Evolutionary conservation across 139 green algal species (phyloP).

Genomic region (Medakamo hakoo): DNA sequence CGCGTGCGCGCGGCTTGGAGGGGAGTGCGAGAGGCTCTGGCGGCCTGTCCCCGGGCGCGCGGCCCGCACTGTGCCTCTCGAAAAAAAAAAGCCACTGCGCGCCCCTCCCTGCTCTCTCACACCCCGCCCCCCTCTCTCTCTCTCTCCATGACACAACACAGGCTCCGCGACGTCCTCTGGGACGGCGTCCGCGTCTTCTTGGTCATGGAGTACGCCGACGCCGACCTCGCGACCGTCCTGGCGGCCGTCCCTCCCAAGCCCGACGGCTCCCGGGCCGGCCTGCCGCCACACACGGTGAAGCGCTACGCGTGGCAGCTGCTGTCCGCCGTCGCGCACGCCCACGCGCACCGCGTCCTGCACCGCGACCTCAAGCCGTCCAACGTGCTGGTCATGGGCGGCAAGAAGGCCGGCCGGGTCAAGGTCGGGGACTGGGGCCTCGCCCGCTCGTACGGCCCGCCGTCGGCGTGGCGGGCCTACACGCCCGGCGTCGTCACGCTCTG

Average conservation of each 20-base stretch:
- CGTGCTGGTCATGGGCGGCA: constrained; percentile 69
- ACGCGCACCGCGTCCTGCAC: constrained; percentile 79
- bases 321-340: constrained; percentile 67
- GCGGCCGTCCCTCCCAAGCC: not conserved
- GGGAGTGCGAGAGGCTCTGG: too few species aligned
- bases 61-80: too few species aligned
- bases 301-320: constrained; percentile 77
- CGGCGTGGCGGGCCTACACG: constrained; percentile 49
- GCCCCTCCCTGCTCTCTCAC: not conserved
- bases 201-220: constrained; percentile 97
- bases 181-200: constrained; percentile 61
- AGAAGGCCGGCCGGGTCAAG: constrained; percentile 82
- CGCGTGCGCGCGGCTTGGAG: too few species aligned
- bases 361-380: constrained; percentile 94
- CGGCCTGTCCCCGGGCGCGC: too few species aligned
- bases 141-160: not conserved
- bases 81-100: too few species aligned
- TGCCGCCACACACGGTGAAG: constrained; percentile 34
- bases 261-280: too few species aligned
- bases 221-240: constrained; percentile 65
- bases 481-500: constrained; percentile 71
- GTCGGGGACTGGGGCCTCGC: constrained; percentile 96
- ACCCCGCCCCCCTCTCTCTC: too few species aligned
- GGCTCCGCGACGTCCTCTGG: not conserved
- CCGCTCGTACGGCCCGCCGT: constrained; percentile 47